Conservation (phyloP, 176 grass and related monocot species). For the Carex myosuroides region DNA sequence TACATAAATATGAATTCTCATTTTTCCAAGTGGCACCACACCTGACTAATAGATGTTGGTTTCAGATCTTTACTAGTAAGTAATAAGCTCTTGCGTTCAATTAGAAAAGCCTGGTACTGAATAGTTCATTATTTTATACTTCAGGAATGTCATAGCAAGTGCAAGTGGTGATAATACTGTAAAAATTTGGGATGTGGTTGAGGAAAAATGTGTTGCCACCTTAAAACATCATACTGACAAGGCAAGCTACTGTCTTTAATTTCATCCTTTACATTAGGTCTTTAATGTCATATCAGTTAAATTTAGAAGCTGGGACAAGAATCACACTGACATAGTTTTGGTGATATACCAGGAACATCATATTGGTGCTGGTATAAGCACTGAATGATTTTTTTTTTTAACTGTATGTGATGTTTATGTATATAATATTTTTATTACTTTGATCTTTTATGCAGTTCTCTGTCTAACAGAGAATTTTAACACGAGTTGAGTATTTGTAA, state of each 20-base stretch:
- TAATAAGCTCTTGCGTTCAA: neutral
- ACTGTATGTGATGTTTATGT: neutral
- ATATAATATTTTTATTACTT: neutral
- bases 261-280: slow-evolving; percentile 4
- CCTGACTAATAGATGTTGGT: neutral
- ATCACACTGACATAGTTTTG: neutral
- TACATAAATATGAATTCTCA: neutral
- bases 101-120: neutral
- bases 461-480: neutral
- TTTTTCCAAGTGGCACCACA: neutral
- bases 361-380: neutral
- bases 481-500: neutral
- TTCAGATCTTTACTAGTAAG: neutral
- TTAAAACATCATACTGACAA: slow-evolving; percentile 78
- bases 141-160: slow-evolving; percentile 92
- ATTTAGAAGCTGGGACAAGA: neutral
- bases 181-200: slow-evolving; percentile 79
- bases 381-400: neutral
- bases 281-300: neutral
- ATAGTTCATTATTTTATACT: neutral
- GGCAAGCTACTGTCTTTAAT: slow-evolving; percentile 36
- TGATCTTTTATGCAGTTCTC: neutral
- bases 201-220: slow-evolving; percentile 65
- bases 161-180: slow-evolving; percentile 81
- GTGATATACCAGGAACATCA: neutral